A percentile compares a stretch with the other conserved stretches of the same genome.
Conservation (phyloP, 1,139 yeast species). For the Williopsis jadinii region DNA sequence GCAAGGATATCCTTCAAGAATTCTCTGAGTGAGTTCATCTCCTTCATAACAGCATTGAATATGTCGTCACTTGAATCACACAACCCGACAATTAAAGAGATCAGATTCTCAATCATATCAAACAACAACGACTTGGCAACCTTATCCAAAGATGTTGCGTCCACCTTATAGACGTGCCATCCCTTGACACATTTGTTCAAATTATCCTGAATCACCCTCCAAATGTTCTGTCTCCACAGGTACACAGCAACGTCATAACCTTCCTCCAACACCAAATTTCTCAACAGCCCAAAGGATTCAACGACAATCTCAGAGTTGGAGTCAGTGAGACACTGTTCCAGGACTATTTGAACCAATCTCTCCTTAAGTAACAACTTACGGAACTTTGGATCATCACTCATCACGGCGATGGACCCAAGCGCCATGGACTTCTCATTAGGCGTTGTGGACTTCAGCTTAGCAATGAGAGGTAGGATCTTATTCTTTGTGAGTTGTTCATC, state of each 20-base stretch:
- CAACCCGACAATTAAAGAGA: constrained; percentile 62
- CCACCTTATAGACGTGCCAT: constrained; percentile 32
- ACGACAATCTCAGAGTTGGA: constrained; percentile 67
- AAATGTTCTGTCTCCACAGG: constrained; percentile 72
- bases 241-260: constrained; percentile 78
- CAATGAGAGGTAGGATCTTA: constrained; percentile 62
- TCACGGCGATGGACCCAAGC: constrained; percentile 60
- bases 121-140: constrained; percentile 42
- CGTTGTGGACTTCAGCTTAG: constrained; percentile 52
- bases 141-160: constrained; percentile 30
- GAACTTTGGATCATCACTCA: constrained; percentile 62
- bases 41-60: constrained; percentile 41
- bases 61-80: constrained; percentile 60
- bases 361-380: constrained; percentile 64
- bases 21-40: constrained; percentile 29
- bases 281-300: constrained; percentile 71
- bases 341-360: constrained; percentile 51
- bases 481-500: constrained; percentile 45
- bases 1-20: constrained; percentile 39
- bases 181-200: constrained; percentile 44
- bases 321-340: constrained; percentile 64
- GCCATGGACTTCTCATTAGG: constrained; percentile 79
- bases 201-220: constrained; percentile 50
- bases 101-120: constrained; percentile 67
- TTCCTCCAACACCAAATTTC: constrained; percentile 77